phyloP scores from a whole-genome alignment of 1,284 basidiomycete genomes.

The Sutorius eximius region DNA sequence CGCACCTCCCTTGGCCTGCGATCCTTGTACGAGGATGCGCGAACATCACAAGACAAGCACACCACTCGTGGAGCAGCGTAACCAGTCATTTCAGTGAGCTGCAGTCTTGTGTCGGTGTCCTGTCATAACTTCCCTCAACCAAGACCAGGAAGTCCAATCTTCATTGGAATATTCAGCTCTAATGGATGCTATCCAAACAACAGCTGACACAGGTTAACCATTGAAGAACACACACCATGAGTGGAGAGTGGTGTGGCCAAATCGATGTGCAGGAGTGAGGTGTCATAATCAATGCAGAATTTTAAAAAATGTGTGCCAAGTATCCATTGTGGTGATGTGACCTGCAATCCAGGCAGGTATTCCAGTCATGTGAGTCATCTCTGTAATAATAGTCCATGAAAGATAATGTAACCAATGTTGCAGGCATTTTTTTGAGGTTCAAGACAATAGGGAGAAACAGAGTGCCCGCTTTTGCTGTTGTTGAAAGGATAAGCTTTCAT shows the following conservation, averaged over 20 bases:
- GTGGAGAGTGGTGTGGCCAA: slow-evolving; percentile 47
- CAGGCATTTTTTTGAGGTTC: no score
- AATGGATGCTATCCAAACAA: slow-evolving; percentile 13
- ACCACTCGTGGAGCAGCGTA: slow-evolving; percentile 40
- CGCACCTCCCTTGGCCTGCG: slow-evolving; percentile 44
- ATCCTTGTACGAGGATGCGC: slow-evolving; percentile 42
- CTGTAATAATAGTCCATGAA: no score
- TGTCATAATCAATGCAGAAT: slow-evolving; percentile 40
- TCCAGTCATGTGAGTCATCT: no score
- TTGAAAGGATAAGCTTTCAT: no score
- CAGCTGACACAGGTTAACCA: slow-evolving; percentile 19
- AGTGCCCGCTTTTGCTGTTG: no score
- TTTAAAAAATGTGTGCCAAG: slow-evolving; percentile 51
- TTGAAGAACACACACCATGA: slow-evolving; percentile 26
- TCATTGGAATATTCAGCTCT: slow-evolving; percentile 45
- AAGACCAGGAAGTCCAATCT: slow-evolving; percentile 39
- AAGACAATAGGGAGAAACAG: no score
- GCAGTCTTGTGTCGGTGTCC: slow-evolving; percentile 72
- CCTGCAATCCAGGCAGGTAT: slow-evolving; percentile 45
- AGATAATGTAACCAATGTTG: no score
- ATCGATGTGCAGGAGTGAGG: slow-evolving; percentile 17
- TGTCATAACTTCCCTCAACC: slow-evolving; percentile 50
- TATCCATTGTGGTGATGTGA: slow-evolving; percentile 44
- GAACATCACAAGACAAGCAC: slow-evolving; percentile 52
- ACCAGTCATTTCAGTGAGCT: slow-evolving; percentile 47